These are phyloP conservation scores for Colletotrichum zoysiae DNA, from an alignment of 2,329 filamentous ascomycete species.

Conservation along the genomic window DNA sequence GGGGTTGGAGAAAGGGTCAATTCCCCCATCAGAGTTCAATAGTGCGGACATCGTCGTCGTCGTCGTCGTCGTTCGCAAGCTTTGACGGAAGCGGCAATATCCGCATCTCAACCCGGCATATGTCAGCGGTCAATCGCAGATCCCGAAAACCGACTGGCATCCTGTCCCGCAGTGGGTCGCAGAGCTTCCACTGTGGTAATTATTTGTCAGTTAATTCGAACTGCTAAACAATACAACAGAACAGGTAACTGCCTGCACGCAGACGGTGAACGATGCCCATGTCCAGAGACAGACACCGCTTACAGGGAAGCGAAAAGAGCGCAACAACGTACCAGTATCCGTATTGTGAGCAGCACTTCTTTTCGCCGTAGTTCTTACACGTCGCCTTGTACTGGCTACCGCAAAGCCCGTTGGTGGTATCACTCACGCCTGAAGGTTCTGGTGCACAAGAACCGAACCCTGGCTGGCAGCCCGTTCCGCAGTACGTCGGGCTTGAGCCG, in stretches of 20 bases:
- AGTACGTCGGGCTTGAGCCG: constrained; percentile 50
- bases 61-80: constrained; percentile 11
- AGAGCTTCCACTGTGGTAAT: constrained; percentile 46
- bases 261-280: neutral
- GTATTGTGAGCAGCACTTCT: constrained; percentile 53
- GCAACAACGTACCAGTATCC: constrained; percentile 51
- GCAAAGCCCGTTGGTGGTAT: constrained; percentile 55
- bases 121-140: constrained; percentile 46
- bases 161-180: constrained; percentile 49
- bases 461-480: constrained; percentile 54
- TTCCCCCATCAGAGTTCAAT: constrained; percentile 13
- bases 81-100: constrained; percentile 24
- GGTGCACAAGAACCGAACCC: constrained; percentile 52
- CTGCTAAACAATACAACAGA: neutral
- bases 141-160: constrained; percentile 52
- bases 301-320: neutral
- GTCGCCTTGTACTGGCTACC: constrained; percentile 49
- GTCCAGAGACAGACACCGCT: constrained; percentile 1
- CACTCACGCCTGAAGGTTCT: constrained; percentile 42
- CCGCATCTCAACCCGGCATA: constrained; percentile 5
- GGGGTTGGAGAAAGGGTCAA: neutral
- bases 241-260: neutral
- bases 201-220: constrained; percentile 26
- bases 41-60: constrained; percentile 17
- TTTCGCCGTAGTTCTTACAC: constrained; percentile 50